These are phyloP conservation scores for Thermochaetoides dissita DNA, from an alignment of 2,329 filamentous ascomycete genomes.

Conservation along the genomic window DNA sequence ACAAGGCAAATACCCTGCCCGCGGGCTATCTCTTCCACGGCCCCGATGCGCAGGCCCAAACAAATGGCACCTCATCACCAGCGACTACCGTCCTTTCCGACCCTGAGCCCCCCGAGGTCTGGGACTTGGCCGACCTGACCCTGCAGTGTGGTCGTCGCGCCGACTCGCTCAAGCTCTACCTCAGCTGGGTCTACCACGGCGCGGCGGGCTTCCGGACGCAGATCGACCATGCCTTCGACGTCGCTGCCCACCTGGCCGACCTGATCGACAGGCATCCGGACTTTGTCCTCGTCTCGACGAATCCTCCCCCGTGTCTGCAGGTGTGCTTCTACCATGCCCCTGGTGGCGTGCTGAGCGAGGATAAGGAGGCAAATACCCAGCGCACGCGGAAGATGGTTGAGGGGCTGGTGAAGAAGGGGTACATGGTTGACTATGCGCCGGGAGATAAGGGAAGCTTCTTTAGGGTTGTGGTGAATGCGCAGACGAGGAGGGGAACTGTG, in stretches of 20 bases:
- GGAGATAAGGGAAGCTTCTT: constrained; percentile 42
- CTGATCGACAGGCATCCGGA: constrained; percentile 40
- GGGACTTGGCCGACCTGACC: constrained; percentile 84
- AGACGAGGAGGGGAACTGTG: constrained; percentile 38
- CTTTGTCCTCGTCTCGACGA: constrained; percentile 59
- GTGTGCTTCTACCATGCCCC: constrained; percentile 85
- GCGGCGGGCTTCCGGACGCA: constrained; percentile 54
- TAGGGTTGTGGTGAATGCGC: constrained; percentile 44
- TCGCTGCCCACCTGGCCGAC: constrained; percentile 53
- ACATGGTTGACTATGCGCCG: constrained; percentile 49
- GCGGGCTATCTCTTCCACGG: constrained; percentile 77
- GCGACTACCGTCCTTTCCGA: not conserved
- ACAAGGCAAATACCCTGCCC: constrained; percentile 69
- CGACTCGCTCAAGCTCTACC: constrained; percentile 74
- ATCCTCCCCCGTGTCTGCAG: constrained; percentile 77
- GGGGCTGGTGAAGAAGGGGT: constrained; percentile 35
- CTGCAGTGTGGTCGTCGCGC: constrained; percentile 82
- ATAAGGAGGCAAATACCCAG: constrained; percentile 32
- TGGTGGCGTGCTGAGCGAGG: constrained; percentile 32
- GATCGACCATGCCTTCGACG: constrained; percentile 58
- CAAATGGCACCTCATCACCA: not conserved
- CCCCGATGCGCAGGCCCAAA: constrained; percentile 20
- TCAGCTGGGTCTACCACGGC: constrained; percentile 85
- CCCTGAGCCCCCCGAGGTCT: constrained; percentile 40
- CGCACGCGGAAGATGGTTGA: constrained; percentile 35